Base-by-base conservation (phyloP, 345 rosid species). In the Populus alba region DNA sequence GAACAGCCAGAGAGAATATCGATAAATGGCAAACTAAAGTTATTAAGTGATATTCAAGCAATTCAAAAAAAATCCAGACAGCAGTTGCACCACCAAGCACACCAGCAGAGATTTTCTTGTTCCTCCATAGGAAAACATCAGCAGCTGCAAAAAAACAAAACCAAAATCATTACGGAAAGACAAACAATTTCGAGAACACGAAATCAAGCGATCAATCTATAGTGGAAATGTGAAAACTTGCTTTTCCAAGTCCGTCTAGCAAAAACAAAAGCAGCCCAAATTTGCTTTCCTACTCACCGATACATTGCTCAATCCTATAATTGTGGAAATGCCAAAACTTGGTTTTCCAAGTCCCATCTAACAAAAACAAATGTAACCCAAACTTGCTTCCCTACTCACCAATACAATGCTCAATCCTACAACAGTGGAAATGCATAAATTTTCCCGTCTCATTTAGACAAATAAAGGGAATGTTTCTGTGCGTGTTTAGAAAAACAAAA, bases 111-210 rank as follows among this genome's bases (percentile, higher is more conserved):
- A 70, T 65, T 41, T 82, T 78, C 78, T 70, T 82, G 81, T 78
- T 66, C 78, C 85, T 82, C 85, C 85, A 82, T 6, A 82, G 69
- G n/a, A 82, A 72, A 70, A 82, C 72, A 65, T 82, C 81, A 66
- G 85, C 81, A 74, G 79, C 84, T 82, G 76, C 35, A 70, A 61
- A 68, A 68, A 51, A 70, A 49, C 37, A 4, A 4, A 33, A 33
- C 37, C 37, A 55, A 23, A 38, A 41, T 3, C 39, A 11, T 59
- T 1, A 23, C 1, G 29, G 29, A 9, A 10, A 10, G 25, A 1
- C 65, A 59, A 53, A 10, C 65, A n/a, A 5, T 59, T 59, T 23
- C 29, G 2, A 59, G 15, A n/a, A 10, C 29, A 59, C 6, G 16
- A 47, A 47, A 47, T 47, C 17, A 47, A 47, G 51, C 17, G 51